phyloP scores from a whole-genome alignment of 1,139 yeast genomes.

The Pichia inconspicua region DNA sequence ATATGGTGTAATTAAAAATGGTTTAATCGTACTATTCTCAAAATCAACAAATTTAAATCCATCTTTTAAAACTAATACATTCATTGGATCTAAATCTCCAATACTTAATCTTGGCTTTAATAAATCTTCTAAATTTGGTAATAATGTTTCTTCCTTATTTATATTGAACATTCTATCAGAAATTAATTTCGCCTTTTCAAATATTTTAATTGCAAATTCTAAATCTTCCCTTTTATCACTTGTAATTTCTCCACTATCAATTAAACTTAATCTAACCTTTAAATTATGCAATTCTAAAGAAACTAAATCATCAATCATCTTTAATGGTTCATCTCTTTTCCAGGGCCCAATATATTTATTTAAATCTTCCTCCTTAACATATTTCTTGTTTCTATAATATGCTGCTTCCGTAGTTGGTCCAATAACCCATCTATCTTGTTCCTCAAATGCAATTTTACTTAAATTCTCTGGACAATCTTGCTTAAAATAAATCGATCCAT shows the following conservation, averaged over 20 bases:
- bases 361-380: constrained; percentile 38
- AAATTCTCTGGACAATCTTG: constrained; percentile 38
- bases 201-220: constrained; percentile 43
- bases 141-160: constrained; percentile 29
- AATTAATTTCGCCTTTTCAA: constrained; percentile 47
- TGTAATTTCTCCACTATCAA: constrained; percentile 43
- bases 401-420: constrained; percentile 84
- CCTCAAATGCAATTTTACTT: constrained; percentile 46
- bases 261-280: constrained; percentile 44
- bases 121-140: constrained; percentile 50
- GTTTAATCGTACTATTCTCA: constrained; percentile 73
- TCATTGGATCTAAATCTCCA: constrained; percentile 89
- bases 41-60: constrained; percentile 60
- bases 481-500: constrained; percentile 73
- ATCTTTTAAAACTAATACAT: constrained; percentile 49
- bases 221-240: constrained; percentile 29
- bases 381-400: constrained; percentile 61
- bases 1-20: constrained; percentile 66
- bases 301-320: constrained; percentile 57
- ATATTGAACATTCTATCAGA: constrained; percentile 51
- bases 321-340: constrained; percentile 48
- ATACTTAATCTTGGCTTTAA: constrained; percentile 66
- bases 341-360: constrained; percentile 67
- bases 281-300: constrained; percentile 59
- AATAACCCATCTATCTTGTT: constrained; percentile 75